Base-by-base conservation (phyloP, 495 filamentous ascomycete genomes). In the Ramalina peruviana region DNA sequence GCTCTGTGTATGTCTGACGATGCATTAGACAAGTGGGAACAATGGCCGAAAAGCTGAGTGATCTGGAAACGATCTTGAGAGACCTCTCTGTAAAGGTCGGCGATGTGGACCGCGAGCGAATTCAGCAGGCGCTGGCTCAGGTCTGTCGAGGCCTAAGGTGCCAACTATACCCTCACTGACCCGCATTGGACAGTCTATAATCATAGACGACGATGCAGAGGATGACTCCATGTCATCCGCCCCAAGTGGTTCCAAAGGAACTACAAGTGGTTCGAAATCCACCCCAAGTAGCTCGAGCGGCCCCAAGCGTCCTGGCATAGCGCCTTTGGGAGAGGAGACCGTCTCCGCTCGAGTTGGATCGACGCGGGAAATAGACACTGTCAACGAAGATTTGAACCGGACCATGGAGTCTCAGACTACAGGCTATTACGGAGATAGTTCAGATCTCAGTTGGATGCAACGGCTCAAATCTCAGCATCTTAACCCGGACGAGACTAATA, bases 371-470 rank as follows among this genome's bases (percentile, higher is more conserved):
- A 62, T 79, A 20, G 81, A 83, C 53, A 65, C 69, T 12, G 70
- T 81, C n/a, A 66, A 76, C 39, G 75, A 82, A 56, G 81, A 84
- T 43, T 57, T 74, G 13, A 79, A 79, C 54, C 68, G 68, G 23
- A 73, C 58, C 26, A 67, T 72, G 52, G 59, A 62, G 38, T 61
- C 68, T n/a, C 55, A 71, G 46, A 69, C 71, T 3, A 81, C 74
- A 10, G 81, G 81, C 0, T 82, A 74, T 58, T 68, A 82, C 60
- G 81, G 81, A 12, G 81, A 81, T 53, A 80, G 74, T 45, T 83
- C 79, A 0, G 78, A 81, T 45, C 60, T 82, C 13, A 71, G 67
- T 25, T 84, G 81, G 80, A 72, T 82, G 55, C 76, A 78, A 59
- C 56, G 67, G 12, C 27, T 59, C n/a, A 60, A 67, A 44, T 52